These are phyloP conservation scores for Populus nigra DNA, from an alignment of 345 rosid species.

Conservation along the genomic window DNA sequence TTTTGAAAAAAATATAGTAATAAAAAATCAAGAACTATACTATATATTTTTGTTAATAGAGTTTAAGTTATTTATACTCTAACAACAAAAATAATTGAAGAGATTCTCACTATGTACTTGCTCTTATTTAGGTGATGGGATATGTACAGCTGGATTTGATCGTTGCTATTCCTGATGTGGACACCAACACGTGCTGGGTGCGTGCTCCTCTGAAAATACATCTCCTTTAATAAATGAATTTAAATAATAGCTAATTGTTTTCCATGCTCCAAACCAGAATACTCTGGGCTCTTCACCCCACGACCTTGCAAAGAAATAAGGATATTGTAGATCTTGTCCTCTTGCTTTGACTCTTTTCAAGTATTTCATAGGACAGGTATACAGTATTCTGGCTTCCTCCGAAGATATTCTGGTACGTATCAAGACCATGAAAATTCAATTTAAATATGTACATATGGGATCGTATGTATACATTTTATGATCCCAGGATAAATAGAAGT, in stretches of 20 bases:
- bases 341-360: background rate
- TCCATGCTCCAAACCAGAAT: background rate
- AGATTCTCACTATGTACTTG: background rate
- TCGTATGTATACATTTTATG: too few species aligned
- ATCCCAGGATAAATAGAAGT: too few species aligned
- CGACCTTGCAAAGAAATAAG: background rate
- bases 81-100: too few species aligned
- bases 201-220: background rate
- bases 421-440: too few species aligned
- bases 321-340: too few species aligned
- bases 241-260: too few species aligned
- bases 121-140: background rate
- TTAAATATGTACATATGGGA: too few species aligned
- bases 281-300: background rate
- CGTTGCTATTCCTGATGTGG: background rate
- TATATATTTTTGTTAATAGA: too few species aligned
- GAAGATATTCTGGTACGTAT: background rate
- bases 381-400: background rate
- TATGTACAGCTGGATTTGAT: conserved; percentile 12
- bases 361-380: background rate
- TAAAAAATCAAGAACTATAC: too few species aligned
- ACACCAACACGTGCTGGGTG: conserved; percentile 20
- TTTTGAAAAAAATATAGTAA: too few species aligned
- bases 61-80: too few species aligned
- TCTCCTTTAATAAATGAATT: background rate